Evolutionary conservation across 2,329 filamentous ascomycete genomes (phyloP).

Genomic region (Dothistroma pini): DNA sequence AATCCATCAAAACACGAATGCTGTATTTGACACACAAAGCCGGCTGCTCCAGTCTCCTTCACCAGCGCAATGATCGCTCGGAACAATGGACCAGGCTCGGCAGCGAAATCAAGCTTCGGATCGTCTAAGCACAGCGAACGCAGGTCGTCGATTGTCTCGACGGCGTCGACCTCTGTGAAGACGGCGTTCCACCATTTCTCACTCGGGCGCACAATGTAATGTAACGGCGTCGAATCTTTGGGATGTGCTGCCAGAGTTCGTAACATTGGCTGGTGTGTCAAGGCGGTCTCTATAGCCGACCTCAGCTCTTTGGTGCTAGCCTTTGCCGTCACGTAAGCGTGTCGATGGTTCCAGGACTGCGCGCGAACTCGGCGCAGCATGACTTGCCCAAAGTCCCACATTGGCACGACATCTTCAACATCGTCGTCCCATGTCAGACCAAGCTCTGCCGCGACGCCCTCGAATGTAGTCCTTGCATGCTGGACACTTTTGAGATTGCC

Average conservation of each 20-base stretch:
- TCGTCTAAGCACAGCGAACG: conserved; percentile 3
- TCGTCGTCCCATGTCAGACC: conserved; percentile 10
- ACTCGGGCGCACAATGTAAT: conserved; percentile 8
- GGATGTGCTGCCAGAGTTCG: conserved; percentile 5
- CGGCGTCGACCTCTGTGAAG: conserved; percentile 7
- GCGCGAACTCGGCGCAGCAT: conserved; percentile 5
- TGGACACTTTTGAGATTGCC: neutral
- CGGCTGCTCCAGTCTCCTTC: conserved; percentile 4
- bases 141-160: conserved; percentile 10
- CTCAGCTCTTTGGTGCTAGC: neutral
- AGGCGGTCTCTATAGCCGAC: conserved; percentile 7
- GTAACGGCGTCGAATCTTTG: neutral
- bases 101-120: conserved; percentile 12
- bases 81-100: conserved; percentile 10
- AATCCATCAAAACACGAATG: conserved; percentile 16
- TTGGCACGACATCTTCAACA: conserved; percentile 12
- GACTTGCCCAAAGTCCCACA: conserved; percentile 11
- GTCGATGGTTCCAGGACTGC: conserved; percentile 15
- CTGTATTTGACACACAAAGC: conserved; percentile 10
- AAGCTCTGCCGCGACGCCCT: neutral
- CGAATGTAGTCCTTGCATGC: conserved; percentile 2
- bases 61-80: conserved; percentile 8
- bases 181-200: conserved; percentile 1
- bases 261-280: conserved; percentile 8
- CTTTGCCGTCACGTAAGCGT: neutral